Percentiles rank a stretch among this genome's conserved stretches.
These are phyloP conservation scores for Saturnispora besseyi DNA, from an alignment of 805 yeast genomes.

Conservation along the genomic window DNA sequence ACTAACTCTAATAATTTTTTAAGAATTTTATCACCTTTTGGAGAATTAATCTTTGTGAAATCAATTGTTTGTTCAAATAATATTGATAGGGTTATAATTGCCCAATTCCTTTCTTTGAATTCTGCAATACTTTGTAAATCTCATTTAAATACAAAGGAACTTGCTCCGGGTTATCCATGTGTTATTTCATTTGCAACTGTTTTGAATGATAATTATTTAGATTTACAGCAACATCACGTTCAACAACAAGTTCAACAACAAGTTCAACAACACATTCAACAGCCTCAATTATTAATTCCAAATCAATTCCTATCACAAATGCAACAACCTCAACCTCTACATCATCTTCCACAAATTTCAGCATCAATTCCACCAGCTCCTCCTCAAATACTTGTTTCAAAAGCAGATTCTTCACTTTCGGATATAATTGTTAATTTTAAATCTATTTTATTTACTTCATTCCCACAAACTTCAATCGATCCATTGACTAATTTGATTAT, in stretches of 20 bases:
- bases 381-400: not conserved
- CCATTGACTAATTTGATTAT: not conserved
- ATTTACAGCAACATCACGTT: constrained; percentile 1
- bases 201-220: constrained; percentile 8
- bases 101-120: constrained; percentile 65
- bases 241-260: not conserved
- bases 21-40: constrained; percentile 50
- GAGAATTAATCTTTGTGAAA: constrained; percentile 51
- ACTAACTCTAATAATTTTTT: constrained; percentile 46
- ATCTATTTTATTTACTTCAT: not conserved
- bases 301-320: not conserved
- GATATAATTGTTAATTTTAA: not conserved
- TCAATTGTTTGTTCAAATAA: constrained; percentile 37
- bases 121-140: constrained; percentile 74
- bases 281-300: not conserved
- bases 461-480: not conserved
- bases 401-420: not conserved
- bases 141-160: constrained; percentile 70
- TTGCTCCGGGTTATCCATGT: constrained; percentile 69
- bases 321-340: not conserved
- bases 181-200: constrained; percentile 81
- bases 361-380: not conserved
- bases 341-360: not conserved
- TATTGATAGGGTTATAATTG: constrained; percentile 41
- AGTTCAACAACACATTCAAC: not conserved